Evolutionary conservation across 768 basidiomycete species (phyloP), one percentile per base, ranked within the genome.

Genomic region (Lentinula guzmanii): DNA sequence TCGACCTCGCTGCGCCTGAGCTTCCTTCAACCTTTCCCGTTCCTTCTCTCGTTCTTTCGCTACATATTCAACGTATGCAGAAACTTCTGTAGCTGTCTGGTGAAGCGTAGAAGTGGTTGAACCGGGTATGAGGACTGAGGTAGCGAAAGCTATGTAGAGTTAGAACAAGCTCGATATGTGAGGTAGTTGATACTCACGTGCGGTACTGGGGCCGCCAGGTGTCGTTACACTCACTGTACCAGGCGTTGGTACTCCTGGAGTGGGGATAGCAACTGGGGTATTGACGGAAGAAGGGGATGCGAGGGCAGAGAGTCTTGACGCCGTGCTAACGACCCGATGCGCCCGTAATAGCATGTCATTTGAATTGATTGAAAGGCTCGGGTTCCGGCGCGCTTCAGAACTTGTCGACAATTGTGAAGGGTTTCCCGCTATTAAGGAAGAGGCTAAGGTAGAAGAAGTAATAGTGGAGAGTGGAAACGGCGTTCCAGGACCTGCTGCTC

Each of bases 41-140:
- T 94, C 91, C 61, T 79, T 78, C 63, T 93, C 92, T 16, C 92
- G 78, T 66, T 93, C 92, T 64, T 83, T 83, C 3, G 85, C 86
- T 5, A 92, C 81, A 8, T 82, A 81, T 60, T 93, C 92, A 5
- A 93, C 88, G 66, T 90, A 93, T 1, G 76, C 76, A 34, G 84
- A 83, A 16, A 90, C 81, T 68, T 89, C 85, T 2, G 75, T 68
- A 1, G 87, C 88, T 5, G 87, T 79, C 5, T 72, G 74, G 78
- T 37, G 65, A 70, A 71, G 67, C 55, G 72, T 71, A 62, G 67
- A 66, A 53, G 69, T 66, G 72, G 61, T 65, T 74, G 46, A 76
- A 68, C 57, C 77, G 67, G 37, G 71, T 68, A 52, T 69, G 71
- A 37, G 64, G 68, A 51, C 41, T 60, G 43, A 61, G 56, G 31